These are phyloP conservation scores for Ganoderma leucocontextum DNA, from an alignment of 1,284 basidiomycete species.

Conservation along the genomic window DNA sequence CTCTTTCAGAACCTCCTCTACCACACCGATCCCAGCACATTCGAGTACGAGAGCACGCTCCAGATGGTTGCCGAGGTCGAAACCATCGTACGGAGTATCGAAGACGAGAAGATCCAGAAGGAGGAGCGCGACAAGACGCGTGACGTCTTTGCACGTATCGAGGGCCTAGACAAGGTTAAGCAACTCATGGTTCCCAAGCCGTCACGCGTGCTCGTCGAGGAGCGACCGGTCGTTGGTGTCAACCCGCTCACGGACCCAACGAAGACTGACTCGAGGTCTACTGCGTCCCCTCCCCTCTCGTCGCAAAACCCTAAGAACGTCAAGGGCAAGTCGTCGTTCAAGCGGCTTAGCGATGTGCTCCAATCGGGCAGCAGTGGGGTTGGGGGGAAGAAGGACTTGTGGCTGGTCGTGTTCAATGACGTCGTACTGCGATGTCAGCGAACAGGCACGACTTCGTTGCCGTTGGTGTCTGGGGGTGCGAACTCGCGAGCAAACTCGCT, in stretches of 20 bases:
- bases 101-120: slow-evolving; percentile 96
- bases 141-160: slow-evolving; percentile 95
- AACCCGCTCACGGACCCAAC: slow-evolving; percentile 34
- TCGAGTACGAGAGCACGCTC: slow-evolving; percentile 95
- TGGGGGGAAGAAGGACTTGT: slow-evolving; percentile 86
- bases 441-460: slow-evolving; percentile 88
- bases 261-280: slow-evolving; percentile 42
- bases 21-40: slow-evolving; percentile 96
- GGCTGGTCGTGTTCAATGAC: slow-evolving; percentile 96
- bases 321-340: slow-evolving; percentile 84
- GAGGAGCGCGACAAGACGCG: slow-evolving; percentile 95
- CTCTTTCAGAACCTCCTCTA: slow-evolving; percentile 98
- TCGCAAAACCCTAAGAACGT: slow-evolving; percentile 62
- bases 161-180: slow-evolving; percentile 91
- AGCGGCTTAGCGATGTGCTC: slow-evolving; percentile 85
- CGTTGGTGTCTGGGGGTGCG: slow-evolving; percentile 75
- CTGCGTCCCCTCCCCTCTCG: slow-evolving; percentile 57
- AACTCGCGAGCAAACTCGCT: slow-evolving; percentile 75
- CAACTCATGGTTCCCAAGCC: slow-evolving; percentile 90
- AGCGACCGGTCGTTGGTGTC: slow-evolving; percentile 57
- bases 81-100: slow-evolving; percentile 93
- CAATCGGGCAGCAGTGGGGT: slow-evolving; percentile 59
- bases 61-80: slow-evolving; percentile 98
- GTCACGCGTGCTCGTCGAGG: slow-evolving; percentile 87
- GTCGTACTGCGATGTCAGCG: slow-evolving; percentile 93